phyloP scores from a whole-genome alignment of 306 rosid genomes.

The Cucumis hystrix region DNA sequence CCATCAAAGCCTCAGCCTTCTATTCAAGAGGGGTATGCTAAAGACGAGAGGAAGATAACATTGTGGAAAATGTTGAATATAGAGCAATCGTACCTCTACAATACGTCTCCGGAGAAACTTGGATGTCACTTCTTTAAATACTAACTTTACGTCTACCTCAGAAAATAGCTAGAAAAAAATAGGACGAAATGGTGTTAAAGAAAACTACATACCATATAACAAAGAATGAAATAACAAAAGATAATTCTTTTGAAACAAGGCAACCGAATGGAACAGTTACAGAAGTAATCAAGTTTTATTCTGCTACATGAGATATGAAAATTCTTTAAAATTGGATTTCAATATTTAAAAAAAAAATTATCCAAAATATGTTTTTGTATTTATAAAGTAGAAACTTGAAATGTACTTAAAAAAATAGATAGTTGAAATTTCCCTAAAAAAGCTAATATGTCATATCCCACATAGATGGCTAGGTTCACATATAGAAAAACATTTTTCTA shows the following conservation, averaged over 20 bases:
- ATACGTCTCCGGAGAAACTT: constrained; percentile 73
- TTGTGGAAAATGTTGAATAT: neutral
- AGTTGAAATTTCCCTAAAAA: neutral
- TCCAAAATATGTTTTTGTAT: neutral
- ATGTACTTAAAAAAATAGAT: no score
- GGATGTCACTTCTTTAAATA: constrained; percentile 84
- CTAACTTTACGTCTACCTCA: constrained; percentile 95
- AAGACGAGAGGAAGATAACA: neutral
- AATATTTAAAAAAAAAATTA: neutral
- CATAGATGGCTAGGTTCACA: neutral
- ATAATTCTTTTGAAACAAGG: neutral
- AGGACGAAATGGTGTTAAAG: neutral
- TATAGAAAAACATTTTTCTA: neutral
- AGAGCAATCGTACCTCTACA: constrained; percentile 62
- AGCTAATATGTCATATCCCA: neutral
- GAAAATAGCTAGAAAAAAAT: constrained; percentile 46
- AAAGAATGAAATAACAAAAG: neutral
- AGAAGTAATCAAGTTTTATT: neutral
- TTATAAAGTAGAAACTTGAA: neutral
- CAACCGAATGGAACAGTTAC: neutral
- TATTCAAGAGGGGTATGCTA: neutral
- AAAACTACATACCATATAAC: neutral
- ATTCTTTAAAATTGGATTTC: neutral
- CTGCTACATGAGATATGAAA: neutral
- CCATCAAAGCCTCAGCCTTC: neutral